Conservation (phyloP, 441 rosid species). For the Melastoma candidum region DNA sequence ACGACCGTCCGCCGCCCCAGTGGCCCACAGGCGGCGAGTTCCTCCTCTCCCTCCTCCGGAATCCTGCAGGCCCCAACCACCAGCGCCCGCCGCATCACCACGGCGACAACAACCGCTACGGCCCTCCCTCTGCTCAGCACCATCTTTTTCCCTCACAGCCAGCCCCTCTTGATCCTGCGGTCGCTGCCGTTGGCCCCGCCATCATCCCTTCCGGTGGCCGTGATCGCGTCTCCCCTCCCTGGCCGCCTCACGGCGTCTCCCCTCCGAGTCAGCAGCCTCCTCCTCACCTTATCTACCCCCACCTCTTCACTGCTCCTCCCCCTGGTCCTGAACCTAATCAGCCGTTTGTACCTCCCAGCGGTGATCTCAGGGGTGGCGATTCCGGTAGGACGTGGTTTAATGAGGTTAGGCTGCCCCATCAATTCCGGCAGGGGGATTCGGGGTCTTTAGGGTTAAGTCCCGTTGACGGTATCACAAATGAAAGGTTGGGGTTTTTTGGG, state of each 20-base stretch:
- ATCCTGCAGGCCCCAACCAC: constrained; percentile 23
- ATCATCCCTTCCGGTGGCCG: constrained; percentile 35
- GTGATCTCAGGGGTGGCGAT: constrained; percentile 34
- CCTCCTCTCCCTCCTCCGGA: constrained; percentile 59
- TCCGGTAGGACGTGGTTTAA: constrained; percentile 22
- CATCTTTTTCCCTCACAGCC: constrained; percentile 8
- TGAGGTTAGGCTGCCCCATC: constrained; percentile 30
- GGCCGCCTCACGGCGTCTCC: constrained; percentile 25
- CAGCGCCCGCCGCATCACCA: constrained; percentile 6
- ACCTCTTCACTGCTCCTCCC: constrained; percentile 38
- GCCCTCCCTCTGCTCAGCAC: no score
- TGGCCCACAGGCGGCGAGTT: constrained; percentile 54
- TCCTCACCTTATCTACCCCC: constrained; percentile 20
- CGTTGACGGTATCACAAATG: constrained; percentile 21
- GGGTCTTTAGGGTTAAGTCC: constrained; percentile 33
- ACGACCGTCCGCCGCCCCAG: constrained; percentile 30
- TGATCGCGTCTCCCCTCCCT: constrained; percentile 19
- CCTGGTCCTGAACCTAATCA: constrained; percentile 22
- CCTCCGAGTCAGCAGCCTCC: constrained; percentile 20
- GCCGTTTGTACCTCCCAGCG: constrained; percentile 12
- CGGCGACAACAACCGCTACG: constrained; percentile 10
- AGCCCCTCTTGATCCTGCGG: constrained; percentile 60
- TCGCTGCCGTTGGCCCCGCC: constrained; percentile 70
- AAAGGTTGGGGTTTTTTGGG: constrained; percentile 19
- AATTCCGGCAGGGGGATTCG: constrained; percentile 26